Base-by-base conservation (phyloP, 352 stramenopile species). In the Phytophthora meadii region DNA sequence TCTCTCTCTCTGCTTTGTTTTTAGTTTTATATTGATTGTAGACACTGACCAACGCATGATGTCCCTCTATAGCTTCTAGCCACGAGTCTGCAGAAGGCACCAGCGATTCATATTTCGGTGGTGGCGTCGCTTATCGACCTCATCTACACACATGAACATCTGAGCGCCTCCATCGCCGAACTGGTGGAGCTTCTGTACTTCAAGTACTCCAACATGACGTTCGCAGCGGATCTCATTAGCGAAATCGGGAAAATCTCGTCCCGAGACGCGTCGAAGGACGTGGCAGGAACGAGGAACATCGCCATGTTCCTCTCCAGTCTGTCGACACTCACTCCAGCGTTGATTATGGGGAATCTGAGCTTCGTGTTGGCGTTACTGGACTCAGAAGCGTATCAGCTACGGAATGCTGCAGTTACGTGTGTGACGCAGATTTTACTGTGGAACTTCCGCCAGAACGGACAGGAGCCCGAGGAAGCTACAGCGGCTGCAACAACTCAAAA, bases 181-280 rank as follows among this genome's bases (percentile, higher is more conserved):
- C 70, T 92, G n/a, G 72, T 88, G 4, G 70, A 90, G 57, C 61
- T 88, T 14, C 60, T 92, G 1, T 81, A 84, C 36, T 77, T 80
- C 40, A 79, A 83, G 46, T 89, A 88, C 58, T 71, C 82, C 17
- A 90, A 90, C 46, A 52, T 77, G 36, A 76, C 65, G 1, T 91
- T 93, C 51, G 81, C 85, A 8, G 74, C 79, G 6, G 81, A 93
- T 62, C 52, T 93, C 27, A 93, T 93, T 54, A 89, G 77, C 34
- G 84, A 92, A 48, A 87, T 94, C 12, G 84, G 81, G 1, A 87
- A 89, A 44, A 90, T 89, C n/a, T 88, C 82, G 1, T 82, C 75
- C 24, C 74, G 82, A 4, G 82, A 92, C 48, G 69, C 81, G 1
- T 91, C 82, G 8, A 92, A 92, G 52, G 84, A 94, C 58, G 72